Percentiles rank a stretch among this genome's conserved stretches.
Evolutionary conservation across 1,139 yeast species (phyloP).

Genomic region (Wickerhamiella infanticola): DNA sequence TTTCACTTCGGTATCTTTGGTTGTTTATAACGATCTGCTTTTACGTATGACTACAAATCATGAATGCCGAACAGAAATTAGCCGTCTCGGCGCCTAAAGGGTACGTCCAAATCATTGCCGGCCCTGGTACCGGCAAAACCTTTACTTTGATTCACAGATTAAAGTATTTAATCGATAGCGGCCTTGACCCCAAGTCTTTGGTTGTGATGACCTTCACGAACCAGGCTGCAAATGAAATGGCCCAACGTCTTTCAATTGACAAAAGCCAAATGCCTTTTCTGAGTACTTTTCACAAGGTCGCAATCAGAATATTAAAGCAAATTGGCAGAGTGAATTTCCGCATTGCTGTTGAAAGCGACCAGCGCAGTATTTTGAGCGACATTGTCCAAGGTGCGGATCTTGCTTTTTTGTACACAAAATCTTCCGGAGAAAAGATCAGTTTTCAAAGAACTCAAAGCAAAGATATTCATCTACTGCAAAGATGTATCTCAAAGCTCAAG

Average conservation of each 20-base stretch:
- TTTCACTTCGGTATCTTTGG: background rate
- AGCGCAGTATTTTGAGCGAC: background rate
- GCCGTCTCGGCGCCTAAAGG: conserved; percentile 12
- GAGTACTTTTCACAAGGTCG: conserved; percentile 13
- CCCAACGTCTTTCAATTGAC: conserved; percentile 3
- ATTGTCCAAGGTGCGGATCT: background rate
- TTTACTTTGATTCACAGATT: conserved; percentile 42
- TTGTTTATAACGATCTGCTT: background rate
- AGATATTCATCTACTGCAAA: background rate
- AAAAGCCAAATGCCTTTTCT: background rate
- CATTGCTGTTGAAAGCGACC: conserved; percentile 5
- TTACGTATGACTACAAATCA: background rate
- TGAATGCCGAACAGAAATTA: conserved; percentile 9
- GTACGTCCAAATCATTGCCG: conserved; percentile 14
- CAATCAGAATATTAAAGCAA: conserved; percentile 2
- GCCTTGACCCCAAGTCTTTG: conserved; percentile 35
- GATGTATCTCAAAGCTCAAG: background rate
- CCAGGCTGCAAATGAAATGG: conserved; percentile 35
- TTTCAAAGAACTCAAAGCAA: background rate
- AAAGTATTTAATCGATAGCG: conserved; percentile 30
- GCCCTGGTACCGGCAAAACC: conserved; percentile 41
- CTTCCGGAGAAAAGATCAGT: background rate
- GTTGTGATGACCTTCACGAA: conserved; percentile 58
- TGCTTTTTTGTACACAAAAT: background rate
- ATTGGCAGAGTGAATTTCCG: conserved; percentile 2